Percentiles rank a stretch among this genome's conserved stretches.
These are phyloP conservation scores for Ophiostoma populinum DNA, from an alignment of 2,329 filamentous ascomycete genomes.

Conservation along the genomic window DNA sequence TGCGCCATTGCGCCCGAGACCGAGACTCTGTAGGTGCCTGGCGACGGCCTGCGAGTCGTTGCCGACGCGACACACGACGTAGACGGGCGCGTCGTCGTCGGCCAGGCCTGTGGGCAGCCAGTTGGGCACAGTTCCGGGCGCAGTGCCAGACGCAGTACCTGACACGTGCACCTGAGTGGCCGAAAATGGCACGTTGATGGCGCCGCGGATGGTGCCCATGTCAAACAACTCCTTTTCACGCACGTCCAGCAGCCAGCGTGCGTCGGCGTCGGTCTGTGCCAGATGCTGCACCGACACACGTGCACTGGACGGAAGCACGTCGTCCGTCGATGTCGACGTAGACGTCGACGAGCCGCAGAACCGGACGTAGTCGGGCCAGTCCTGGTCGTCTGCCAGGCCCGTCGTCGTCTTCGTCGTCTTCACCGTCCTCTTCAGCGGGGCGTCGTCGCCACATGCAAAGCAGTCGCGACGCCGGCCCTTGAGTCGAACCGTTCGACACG, in stretches of 20 bases:
- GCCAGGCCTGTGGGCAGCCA: constrained; percentile 23
- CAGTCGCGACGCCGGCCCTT: constrained; percentile 53
- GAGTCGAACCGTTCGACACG: constrained; percentile 61
- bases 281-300: constrained; percentile 48
- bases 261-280: constrained; percentile 4
- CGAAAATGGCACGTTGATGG: constrained; percentile 58
- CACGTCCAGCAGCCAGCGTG: constrained; percentile 64
- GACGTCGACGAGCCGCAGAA: constrained; percentile 54
- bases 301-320: constrained; percentile 38
- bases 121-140: neutral
- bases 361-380: constrained; percentile 63
- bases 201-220: constrained; percentile 58
- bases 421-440: constrained; percentile 26
- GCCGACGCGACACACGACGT: constrained; percentile 56
- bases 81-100: constrained; percentile 35
- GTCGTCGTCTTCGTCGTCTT: constrained; percentile 27
- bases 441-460: constrained; percentile 52
- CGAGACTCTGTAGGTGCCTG: constrained; percentile 45
- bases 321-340: neutral
- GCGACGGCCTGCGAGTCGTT: constrained; percentile 64
- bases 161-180: constrained; percentile 14
- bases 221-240: constrained; percentile 72
- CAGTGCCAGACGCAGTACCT: too few species aligned
- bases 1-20: constrained; percentile 30
- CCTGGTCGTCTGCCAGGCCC: constrained; percentile 28